Base-by-base conservation (phyloP, 2,329 filamentous ascomycete species). In the Neocatenulostroma microsporum region DNA sequence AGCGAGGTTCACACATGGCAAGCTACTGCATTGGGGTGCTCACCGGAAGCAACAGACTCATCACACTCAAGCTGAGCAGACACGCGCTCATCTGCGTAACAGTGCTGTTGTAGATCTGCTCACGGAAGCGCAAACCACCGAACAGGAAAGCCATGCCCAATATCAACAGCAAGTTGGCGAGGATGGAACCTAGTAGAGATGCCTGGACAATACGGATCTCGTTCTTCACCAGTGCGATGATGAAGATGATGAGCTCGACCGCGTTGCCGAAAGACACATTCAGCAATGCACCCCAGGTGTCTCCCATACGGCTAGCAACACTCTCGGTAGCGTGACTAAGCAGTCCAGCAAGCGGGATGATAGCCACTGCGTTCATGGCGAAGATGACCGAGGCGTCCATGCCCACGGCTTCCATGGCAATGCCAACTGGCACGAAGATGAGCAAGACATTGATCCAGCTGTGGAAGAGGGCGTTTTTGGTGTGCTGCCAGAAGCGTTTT, bases 21-120 rank as follows among this genome's bases (percentile, higher is more conserved):
- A 9, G 6, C 18, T 11, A 9, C 28, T 5, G n/a, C n/a, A n/a
- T n/a, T n/a, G 24, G 11, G 12, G 23, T 11, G 62, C 75, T 50
- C 63, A 83, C 81, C 1, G 88, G 87, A 10, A 95, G 65, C 18
- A 94, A 73, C 15, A 94, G 69, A 67, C 87, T 94, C 63, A 85
- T 88, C 42, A 94, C 88, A 55, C 84, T 88, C 61, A 94, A 63
- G 68, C 85, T 93, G 49, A 95, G 74, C 50, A 95, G 71, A 64
- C 86, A 94, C 34, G 88, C 88, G 58, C 86, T 94, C 85, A 94
- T 94, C 60, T 95, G 87, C 1, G 87, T 94, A 40, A 94, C 85
- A 17, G 85, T 94, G 63, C 80, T 91, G 64, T 94, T 95, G 66
- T 94, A 95, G 45, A 95, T 80, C 68, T 94, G 88, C 66, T 95